Conservation (phyloP, 352 stramenopile genomes). For the Globisporangium acanthophoron region DNA sequence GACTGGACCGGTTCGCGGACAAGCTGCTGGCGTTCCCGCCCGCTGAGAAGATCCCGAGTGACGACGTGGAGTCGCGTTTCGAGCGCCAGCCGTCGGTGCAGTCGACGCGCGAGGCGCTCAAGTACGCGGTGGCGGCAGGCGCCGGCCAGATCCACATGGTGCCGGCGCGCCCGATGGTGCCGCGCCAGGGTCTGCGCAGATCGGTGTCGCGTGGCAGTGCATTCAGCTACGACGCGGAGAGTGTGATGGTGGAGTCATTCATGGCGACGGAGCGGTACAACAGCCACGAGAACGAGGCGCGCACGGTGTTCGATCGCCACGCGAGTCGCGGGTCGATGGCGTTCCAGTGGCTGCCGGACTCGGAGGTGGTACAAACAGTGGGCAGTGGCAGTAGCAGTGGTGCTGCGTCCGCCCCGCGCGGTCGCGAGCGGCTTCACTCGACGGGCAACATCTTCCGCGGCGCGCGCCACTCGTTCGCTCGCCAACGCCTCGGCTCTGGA, state of each 20-base stretch:
- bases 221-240: constrained; percentile 88
- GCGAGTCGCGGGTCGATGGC: constrained; percentile 80
- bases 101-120: constrained; percentile 11
- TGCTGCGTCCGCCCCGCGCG: constrained; percentile 7
- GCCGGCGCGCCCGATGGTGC: constrained; percentile 19
- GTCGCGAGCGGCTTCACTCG: constrained; percentile 24
- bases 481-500: constrained; percentile 48
- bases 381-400: background rate
- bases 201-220: constrained; percentile 60
- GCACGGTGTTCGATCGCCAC: constrained; percentile 70
- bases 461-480: constrained; percentile 46
- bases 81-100: background rate
- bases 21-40: constrained; percentile 76
- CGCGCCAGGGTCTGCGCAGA: constrained; percentile 19
- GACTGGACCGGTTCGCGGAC: constrained; percentile 51
- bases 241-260: constrained; percentile 87
- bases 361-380: constrained; percentile 13
- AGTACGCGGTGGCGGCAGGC: constrained; percentile 14
- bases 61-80: constrained; percentile 28
- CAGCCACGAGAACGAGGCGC: constrained; percentile 32
- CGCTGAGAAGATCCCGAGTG: constrained; percentile 55
- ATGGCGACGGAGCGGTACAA: constrained; percentile 73
- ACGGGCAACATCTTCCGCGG: constrained; percentile 63
- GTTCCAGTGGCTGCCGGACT: constrained; percentile 52
- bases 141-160: constrained; percentile 10